phyloP scores from a whole-genome alignment of 768 basidiomycete genomes.

The Clavulina sp. region DNA sequence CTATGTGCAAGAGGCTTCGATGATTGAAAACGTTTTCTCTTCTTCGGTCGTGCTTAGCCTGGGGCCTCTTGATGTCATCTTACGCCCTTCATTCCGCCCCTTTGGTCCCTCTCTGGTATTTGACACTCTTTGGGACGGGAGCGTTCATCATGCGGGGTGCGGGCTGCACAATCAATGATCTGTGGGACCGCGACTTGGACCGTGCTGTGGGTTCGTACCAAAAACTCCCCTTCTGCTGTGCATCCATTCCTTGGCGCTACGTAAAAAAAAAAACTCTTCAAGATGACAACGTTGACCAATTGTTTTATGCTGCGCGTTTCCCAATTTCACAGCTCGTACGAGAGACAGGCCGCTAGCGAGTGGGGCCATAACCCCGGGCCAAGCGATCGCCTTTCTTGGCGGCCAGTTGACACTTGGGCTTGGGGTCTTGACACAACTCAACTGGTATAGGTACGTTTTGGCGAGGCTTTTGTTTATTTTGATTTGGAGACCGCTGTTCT shows the following conservation, averaged over 20 bases:
- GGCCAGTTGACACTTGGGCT: slow-evolving; percentile 68
- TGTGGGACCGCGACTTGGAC: slow-evolving; percentile 94
- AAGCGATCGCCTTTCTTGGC: slow-evolving; percentile 69
- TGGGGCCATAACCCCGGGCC: slow-evolving; percentile 56
- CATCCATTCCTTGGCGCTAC: too few species aligned
- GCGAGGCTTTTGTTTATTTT: too few species aligned
- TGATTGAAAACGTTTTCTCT: not conserved
- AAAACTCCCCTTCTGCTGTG: not conserved
- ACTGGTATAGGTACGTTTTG: slow-evolving; percentile 71
- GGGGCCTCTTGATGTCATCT: slow-evolving; percentile 95
- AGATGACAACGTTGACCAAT: not conserved
- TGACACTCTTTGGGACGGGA: slow-evolving; percentile 72
- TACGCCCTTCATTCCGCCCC: slow-evolving; percentile 56
- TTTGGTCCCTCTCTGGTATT: slow-evolving; percentile 52
- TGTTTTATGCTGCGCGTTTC: not conserved
- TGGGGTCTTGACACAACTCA: slow-evolving; percentile 73
- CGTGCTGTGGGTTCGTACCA: slow-evolving; percentile 59
- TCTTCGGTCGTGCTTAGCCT: slow-evolving; percentile 37
- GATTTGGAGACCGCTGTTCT: too few species aligned
- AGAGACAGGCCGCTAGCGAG: slow-evolving; percentile 72
- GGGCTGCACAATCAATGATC: slow-evolving; percentile 96
- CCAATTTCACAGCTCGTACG: slow-evolving; percentile 56
- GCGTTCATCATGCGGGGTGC: slow-evolving; percentile 94
- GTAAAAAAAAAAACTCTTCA: too few species aligned
- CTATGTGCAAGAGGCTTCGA: not conserved